phyloP scores from a whole-genome alignment of 306 rosid species.

The Cicer chorassanicum region DNA sequence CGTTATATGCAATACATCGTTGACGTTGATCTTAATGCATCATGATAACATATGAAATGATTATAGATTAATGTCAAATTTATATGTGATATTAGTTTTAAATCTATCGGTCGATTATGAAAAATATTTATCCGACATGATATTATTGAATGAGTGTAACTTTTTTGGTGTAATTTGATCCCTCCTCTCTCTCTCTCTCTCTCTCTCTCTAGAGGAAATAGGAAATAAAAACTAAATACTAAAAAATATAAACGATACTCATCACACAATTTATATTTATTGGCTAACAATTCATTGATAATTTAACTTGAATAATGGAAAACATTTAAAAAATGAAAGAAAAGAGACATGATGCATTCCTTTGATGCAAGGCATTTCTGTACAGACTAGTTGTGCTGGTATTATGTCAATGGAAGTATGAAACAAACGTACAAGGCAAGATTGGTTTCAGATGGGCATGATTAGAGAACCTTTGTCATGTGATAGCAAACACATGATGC shows the following conservation, averaged over 20 bases:
- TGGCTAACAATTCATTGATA: slow-evolving; percentile 23
- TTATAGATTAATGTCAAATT: no score
- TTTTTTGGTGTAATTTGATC: no score
- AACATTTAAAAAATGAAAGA: not conserved
- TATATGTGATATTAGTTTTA: no score
- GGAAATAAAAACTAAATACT: slow-evolving; percentile 11
- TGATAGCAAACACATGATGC: not conserved
- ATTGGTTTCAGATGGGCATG: not conserved
- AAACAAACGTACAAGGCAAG: slow-evolving; percentile 1
- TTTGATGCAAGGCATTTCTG: slow-evolving; percentile 26
- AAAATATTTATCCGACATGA: no score
- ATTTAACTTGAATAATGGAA: not conserved
- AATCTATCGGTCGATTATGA: no score
- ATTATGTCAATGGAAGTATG: slow-evolving; percentile 11
- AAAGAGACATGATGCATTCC: not conserved
- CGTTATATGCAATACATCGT: no score
- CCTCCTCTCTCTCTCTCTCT: no score
- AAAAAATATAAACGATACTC: not conserved
- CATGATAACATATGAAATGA: no score
- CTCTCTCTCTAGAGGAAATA: not conserved
- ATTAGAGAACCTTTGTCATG: slow-evolving; percentile 33
- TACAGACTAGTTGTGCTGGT: not conserved
- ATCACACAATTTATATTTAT: slow-evolving; percentile 4
- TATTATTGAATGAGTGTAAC: no score
- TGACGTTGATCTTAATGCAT: no score